These are phyloP conservation scores for Neurospora sp. DNA, from an alignment of 495 filamentous ascomycete genomes.

Conservation along the genomic window DNA sequence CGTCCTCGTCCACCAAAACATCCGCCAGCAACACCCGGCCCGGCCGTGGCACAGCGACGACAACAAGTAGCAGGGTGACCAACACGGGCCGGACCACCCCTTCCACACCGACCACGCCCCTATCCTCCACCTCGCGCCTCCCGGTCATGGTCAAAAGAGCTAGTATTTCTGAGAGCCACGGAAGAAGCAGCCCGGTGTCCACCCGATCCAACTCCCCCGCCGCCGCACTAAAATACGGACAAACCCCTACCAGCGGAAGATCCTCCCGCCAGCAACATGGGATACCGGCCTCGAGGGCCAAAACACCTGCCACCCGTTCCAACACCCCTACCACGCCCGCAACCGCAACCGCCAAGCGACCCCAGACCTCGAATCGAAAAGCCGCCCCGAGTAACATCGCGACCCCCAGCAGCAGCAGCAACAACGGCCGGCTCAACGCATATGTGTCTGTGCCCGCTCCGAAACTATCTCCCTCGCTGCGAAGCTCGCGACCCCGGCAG, in stretches of 20 bases:
- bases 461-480: slow-evolving; percentile 56
- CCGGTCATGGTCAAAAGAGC: slow-evolving; percentile 35
- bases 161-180: slow-evolving; percentile 29
- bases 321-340: slow-evolving; percentile 21
- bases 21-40: slow-evolving; percentile 16
- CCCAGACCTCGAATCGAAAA: slow-evolving; percentile 22
- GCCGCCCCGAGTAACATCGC: slow-evolving; percentile 19
- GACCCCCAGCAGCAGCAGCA: slow-evolving; percentile 15
- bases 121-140: slow-evolving; percentile 31
- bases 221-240: slow-evolving; percentile 22
- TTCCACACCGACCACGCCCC: slow-evolving; percentile 21
- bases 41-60: slow-evolving; percentile 8
- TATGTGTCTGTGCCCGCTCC: slow-evolving; percentile 40
- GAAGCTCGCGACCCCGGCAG: slow-evolving; percentile 73
- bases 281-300: slow-evolving; percentile 12
- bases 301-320: slow-evolving; percentile 25
- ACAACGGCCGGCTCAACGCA: slow-evolving; percentile 36
- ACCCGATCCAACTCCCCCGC: slow-evolving; percentile 42
- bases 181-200: slow-evolving; percentile 30
- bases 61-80: neutral
- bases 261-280: slow-evolving; percentile 25
- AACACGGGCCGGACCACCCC: slow-evolving; percentile 12
- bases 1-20: slow-evolving; percentile 11
- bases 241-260: slow-evolving; percentile 25
- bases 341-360: slow-evolving; percentile 22